A percentile compares a stretch with the other conserved stretches of the same genome.
Evolutionary conservation across 371 early-diverging fungal genomes (phyloP).

Genomic region (Syncephalastrum monosporum): DNA sequence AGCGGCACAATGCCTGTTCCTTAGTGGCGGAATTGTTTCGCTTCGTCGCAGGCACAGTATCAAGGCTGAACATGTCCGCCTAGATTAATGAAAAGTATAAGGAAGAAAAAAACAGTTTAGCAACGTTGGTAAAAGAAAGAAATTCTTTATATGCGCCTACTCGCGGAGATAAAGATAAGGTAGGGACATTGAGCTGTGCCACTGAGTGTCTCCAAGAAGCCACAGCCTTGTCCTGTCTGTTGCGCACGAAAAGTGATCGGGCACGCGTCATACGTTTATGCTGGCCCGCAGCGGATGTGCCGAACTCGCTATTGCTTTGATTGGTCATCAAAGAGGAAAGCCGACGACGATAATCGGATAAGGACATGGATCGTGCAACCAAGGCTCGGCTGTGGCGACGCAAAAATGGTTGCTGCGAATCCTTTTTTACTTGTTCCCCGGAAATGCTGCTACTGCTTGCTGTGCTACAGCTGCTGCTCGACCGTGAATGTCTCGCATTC

Average conservation of each 20-base stretch:
- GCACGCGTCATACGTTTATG: slow-evolving; percentile 8
- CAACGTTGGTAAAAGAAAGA: not conserved
- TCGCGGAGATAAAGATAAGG: not conserved
- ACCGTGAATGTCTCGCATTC: too few species aligned
- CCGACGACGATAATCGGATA: slow-evolving; percentile 12
- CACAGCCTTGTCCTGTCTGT: slow-evolving; percentile 10
- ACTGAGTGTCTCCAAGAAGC: slow-evolving; percentile 13
- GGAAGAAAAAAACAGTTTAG: not conserved
- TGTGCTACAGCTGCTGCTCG: too few species aligned
- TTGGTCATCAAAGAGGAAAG: slow-evolving; percentile 6
- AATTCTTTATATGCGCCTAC: not conserved
- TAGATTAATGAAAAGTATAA: not conserved
- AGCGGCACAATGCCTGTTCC: slow-evolving; percentile 11
- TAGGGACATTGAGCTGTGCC: slow-evolving; percentile 9
- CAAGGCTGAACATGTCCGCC: too few species aligned
- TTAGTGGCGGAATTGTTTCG: slow-evolving; percentile 5
- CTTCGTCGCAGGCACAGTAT: not conserved
- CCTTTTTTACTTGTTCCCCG: too few species aligned
- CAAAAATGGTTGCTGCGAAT: too few species aligned
- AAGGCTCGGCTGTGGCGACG: too few species aligned
- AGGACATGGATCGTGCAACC: slow-evolving; percentile 6
- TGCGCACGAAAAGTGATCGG: slow-evolving; percentile 9
- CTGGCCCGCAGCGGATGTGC: not conserved
- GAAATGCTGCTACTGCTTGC: too few species aligned
- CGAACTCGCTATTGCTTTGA: slow-evolving; percentile 7